Evolutionary conservation across 345 rosid species (phyloP).

Genomic region (Boechera divaricarpa): DNA sequence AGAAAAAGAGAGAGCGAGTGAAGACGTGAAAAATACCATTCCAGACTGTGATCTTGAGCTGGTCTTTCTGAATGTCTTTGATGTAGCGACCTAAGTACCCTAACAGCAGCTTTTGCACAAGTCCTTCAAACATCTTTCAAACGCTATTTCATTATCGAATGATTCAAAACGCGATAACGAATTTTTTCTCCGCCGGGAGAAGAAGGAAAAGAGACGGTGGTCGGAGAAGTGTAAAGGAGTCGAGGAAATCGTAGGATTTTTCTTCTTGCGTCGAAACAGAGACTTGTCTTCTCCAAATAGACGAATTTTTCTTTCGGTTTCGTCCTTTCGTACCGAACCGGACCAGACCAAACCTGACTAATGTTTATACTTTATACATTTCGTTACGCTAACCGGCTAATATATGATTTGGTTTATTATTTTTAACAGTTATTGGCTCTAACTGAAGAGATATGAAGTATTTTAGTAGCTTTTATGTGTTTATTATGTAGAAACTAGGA

Average conservation of each 20-base stretch:
- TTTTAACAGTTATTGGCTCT: too few species aligned
- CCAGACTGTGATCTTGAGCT: constrained; percentile 86
- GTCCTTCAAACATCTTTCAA: constrained; percentile 71
- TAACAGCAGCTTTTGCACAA: constrained; percentile 63
- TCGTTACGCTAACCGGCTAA: neutral
- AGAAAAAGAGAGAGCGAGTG: neutral
- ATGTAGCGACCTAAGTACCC: constrained; percentile 85
- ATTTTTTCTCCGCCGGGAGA: constrained; percentile 15
- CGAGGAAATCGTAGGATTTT: constrained; percentile 42
- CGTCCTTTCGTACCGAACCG: constrained; percentile 9
- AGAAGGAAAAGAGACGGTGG: constrained; percentile 25
- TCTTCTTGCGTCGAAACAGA: constrained; percentile 29
- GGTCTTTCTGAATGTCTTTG: constrained; percentile 78
- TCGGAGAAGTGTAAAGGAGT: constrained; percentile 29
- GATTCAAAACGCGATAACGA: neutral
- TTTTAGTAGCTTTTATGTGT: too few species aligned
- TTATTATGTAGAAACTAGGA: too few species aligned
- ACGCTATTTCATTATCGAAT: constrained; percentile 12
- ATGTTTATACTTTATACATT: neutral
- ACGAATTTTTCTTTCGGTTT: constrained; percentile 26
- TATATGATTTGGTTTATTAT: neutral
- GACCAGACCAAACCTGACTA: constrained; percentile 14
- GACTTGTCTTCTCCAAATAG: constrained; percentile 18
- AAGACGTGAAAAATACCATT: constrained; percentile 40
- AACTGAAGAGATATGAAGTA: too few species aligned